A percentile compares a stretch with the other conserved stretches of the same genome.
Conservation (phyloP, 345 rosid species). For the Gossypium herbaceum region DNA sequence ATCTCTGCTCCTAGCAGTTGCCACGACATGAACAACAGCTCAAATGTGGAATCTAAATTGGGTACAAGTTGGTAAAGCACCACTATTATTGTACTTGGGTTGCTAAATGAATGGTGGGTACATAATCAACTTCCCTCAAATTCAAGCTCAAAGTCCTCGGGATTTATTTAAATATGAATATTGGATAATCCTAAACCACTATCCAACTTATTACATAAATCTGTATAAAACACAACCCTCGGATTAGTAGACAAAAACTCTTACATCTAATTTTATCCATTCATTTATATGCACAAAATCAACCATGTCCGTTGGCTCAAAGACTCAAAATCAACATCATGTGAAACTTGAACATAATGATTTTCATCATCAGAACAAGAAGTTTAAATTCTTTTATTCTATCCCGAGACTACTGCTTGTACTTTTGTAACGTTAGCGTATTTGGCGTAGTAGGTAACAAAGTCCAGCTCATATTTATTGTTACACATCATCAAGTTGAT, state of each 20-base stretch:
- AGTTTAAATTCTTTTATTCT: not conserved
- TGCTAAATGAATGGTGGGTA: not conserved
- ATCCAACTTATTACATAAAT: not conserved
- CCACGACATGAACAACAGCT: not conserved
- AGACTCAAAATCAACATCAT: not conserved
- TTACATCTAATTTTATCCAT: no score
- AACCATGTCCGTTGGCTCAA: not conserved
- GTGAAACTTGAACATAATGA: not conserved
- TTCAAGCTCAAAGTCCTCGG: not conserved
- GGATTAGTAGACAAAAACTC: no score
- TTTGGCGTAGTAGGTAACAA: not conserved
- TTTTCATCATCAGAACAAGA: not conserved
- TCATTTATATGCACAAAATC: not conserved
- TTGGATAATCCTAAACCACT: not conserved
- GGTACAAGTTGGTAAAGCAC: not conserved
- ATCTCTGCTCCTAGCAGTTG: not conserved
- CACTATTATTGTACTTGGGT: not conserved
- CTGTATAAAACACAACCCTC: not conserved
- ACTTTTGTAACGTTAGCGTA: not conserved
- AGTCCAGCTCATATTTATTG: not conserved
- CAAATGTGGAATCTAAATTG: not conserved
- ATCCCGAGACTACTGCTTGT: not conserved
- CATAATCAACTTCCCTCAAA: not conserved
- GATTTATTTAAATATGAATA: not conserved
- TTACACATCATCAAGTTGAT: constrained; percentile 5